These are phyloP conservation scores for Mikania micrantha DNA, from an alignment of 129 eudicot genomes.

Conservation along the genomic window DNA sequence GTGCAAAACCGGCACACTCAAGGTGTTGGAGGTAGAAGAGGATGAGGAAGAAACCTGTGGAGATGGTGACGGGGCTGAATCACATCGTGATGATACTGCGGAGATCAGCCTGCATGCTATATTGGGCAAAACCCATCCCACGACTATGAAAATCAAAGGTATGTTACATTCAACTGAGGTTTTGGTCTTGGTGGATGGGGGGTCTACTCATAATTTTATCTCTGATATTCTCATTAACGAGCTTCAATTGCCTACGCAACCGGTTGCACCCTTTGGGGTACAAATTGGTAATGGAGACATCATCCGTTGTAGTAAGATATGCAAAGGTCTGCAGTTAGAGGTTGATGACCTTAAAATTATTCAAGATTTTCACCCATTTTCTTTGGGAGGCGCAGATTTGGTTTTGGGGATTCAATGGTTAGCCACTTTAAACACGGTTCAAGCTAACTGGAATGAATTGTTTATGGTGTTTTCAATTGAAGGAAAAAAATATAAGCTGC, in stretches of 20 bases:
- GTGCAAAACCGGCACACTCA: background rate
- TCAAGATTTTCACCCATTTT: conserved; percentile 8
- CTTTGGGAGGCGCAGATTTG: conserved; percentile 1
- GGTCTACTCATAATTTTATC: no score
- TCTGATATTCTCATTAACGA: background rate
- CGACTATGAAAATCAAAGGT: background rate
- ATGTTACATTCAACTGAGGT: background rate
- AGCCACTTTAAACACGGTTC: no score
- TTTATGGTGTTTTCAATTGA: background rate
- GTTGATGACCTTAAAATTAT: background rate
- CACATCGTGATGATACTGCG: background rate
- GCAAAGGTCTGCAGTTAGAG: background rate
- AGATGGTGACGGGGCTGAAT: background rate
- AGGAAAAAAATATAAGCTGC: background rate
- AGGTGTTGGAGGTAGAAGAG: conserved; percentile 5
- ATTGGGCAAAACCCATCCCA: background rate
- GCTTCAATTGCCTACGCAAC: background rate
- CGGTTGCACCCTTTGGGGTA: background rate
- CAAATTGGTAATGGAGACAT: no score
- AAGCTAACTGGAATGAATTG: background rate
- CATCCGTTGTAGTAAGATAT: background rate
- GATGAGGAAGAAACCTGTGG: background rate
- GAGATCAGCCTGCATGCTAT: background rate
- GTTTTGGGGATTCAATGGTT: no score
- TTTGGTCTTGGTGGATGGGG: background rate